Conservation (phyloP, 2,329 filamentous ascomycete genomes). For the Aspergillus transmontanensis region DNA sequence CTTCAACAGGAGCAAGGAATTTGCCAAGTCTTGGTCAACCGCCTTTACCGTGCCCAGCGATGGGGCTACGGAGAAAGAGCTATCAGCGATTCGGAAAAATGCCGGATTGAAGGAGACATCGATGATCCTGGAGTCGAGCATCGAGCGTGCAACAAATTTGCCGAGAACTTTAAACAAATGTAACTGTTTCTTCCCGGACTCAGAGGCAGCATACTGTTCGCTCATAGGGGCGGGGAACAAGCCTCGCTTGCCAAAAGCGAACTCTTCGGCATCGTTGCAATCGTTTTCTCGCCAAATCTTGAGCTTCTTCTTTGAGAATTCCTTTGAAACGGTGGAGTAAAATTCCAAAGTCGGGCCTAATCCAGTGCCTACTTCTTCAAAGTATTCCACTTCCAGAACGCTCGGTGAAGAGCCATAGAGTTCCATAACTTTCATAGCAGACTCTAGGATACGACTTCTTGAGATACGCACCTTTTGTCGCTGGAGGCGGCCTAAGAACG, state of each 20-base stretch:
- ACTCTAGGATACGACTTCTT: slow-evolving; percentile 90
- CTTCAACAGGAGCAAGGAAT: slow-evolving; percentile 83
- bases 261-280: slow-evolving; percentile 69
- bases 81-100: slow-evolving; percentile 91
- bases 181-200: slow-evolving; percentile 84
- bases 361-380: slow-evolving; percentile 96
- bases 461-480: slow-evolving; percentile 98
- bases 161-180: slow-evolving; percentile 91
- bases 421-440: slow-evolving; percentile 97
- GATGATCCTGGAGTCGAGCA: slow-evolving; percentile 97
- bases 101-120: slow-evolving; percentile 97
- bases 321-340: slow-evolving; percentile 94
- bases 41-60: slow-evolving; percentile 87
- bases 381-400: slow-evolving; percentile 96
- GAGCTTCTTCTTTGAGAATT: slow-evolving; percentile 96
- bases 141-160: slow-evolving; percentile 95
- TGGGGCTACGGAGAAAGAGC: slow-evolving; percentile 67
- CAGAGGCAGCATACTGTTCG: slow-evolving; percentile 69
- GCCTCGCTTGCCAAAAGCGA: slow-evolving; percentile 79
- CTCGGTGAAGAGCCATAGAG: slow-evolving; percentile 96
- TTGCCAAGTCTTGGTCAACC: slow-evolving; percentile 83
- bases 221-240: slow-evolving; percentile 92
- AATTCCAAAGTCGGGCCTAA: slow-evolving; percentile 95
- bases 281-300: slow-evolving; percentile 96
- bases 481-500: slow-evolving; percentile 87